Conservation (phyloP, 1,284 basidiomycete genomes). For the Cutaneotrichosporon sp. region DNA sequence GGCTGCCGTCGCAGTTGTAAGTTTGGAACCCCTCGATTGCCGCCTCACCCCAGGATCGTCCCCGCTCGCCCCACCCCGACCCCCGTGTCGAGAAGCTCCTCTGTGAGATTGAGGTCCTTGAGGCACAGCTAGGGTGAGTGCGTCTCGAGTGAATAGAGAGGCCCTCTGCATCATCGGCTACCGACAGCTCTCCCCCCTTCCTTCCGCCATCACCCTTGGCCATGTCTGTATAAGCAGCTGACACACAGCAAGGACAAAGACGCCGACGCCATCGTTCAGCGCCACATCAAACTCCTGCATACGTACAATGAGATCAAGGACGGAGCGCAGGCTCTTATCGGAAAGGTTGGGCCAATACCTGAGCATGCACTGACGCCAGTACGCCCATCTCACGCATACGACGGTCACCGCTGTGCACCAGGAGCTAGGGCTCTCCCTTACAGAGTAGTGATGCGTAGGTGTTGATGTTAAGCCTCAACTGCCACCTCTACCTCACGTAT, state of each 20-base stretch:
- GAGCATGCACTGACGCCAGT: slow-evolving; percentile 27
- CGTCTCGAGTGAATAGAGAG: too few species aligned
- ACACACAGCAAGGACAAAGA: slow-evolving; percentile 24
- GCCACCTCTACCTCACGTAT: background rate
- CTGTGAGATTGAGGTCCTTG: slow-evolving; percentile 19
- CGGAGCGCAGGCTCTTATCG: slow-evolving; percentile 42
- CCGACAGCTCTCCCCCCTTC: background rate
- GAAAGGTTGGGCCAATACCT: slow-evolving; percentile 24
- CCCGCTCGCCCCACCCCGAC: slow-evolving; percentile 8
- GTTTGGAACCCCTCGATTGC: background rate
- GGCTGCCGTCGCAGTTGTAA: background rate
- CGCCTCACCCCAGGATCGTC: slow-evolving; percentile 3
- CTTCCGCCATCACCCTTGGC: too few species aligned
- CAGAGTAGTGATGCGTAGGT: slow-evolving; percentile 20
- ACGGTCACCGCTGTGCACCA: slow-evolving; percentile 41
- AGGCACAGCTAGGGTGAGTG: slow-evolving; percentile 23
- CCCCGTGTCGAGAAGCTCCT: slow-evolving; percentile 12
- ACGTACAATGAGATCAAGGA: slow-evolving; percentile 50
- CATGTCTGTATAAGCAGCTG: background rate
- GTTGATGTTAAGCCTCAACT: background rate
- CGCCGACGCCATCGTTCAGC: slow-evolving; percentile 32
- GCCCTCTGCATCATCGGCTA: too few species aligned
- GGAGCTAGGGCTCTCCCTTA: slow-evolving; percentile 37
- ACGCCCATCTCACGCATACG: slow-evolving; percentile 33
- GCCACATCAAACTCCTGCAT: slow-evolving; percentile 44